Base-by-base conservation (phyloP, 495 filamentous ascomycete species). In the Lentithecium fluviatile region DNA sequence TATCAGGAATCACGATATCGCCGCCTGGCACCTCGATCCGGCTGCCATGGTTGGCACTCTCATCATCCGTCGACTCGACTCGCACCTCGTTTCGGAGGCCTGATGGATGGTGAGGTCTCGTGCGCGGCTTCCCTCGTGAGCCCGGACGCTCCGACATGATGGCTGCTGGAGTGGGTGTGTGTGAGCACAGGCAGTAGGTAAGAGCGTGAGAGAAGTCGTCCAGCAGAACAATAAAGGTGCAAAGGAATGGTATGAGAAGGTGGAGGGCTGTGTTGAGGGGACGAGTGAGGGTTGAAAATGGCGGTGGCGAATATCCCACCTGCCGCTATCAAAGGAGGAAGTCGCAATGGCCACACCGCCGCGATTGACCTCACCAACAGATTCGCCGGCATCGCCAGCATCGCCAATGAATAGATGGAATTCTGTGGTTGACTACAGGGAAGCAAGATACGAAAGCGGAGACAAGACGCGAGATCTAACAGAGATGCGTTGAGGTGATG, bases 1-100 rank as follows among this genome's bases (percentile, higher is more conserved):
- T 67, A 48, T 67, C 59, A 2, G 59, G 25, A 29, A 64, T 52
- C 20, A 55, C 40, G 15, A 46, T 1, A 32, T 68, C 56, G 32
- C 52, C 64, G 36, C 56, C 29, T 6, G 46, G 51, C 15, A 65
- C 56, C 17, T 60, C 47, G 25, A 56, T 45, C 7, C 47, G 17
- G 34, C 15, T 26, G 2, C 56, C 4, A 13, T 23, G 13, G 13
- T 42, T 6, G 19, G 10, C 25, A 37, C 36, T 6, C 2, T 67
- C 53, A 12, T 68, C 65, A n/a, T 56, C 60, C n/a, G 32, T 51
- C 15, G 40, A 43, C 3, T 59, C 55, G 8, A 34, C 52, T 15
- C 38, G 38, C 34, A 63, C 42, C 25, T 67, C 53, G 47, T 67
- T 24, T 17, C 59, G 21, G 7, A 67, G 64, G 1, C 37, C 2